Evolutionary conservation across 2,329 filamentous ascomycete species (phyloP), one percentile per base, ranked within the genome.

Genomic region (Fusarium anthophilum): DNA sequence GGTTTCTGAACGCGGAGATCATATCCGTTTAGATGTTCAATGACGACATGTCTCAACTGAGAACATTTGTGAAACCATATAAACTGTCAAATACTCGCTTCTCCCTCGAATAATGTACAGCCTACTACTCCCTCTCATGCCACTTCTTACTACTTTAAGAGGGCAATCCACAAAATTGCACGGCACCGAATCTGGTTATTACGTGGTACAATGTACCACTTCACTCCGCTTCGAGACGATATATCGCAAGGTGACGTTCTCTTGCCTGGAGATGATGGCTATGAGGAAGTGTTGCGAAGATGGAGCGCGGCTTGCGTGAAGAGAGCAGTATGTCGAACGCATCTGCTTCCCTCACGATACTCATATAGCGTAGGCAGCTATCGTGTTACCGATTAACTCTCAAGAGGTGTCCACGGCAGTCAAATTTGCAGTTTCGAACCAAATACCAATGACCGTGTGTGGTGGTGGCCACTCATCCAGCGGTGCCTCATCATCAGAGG

Each of bases 401-500:
- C 73, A 80, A 15, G 85, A 87, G 57, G 76, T 79, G 9, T 70
- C 79, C 37, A 24, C 47, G 14, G 73, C 73, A 0, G 65, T 80
- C 35, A 73, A 55, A 24, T 80, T 77, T 26, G 76, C 79, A n/a
- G 55, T 72, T 6, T 58, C 63, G 7, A 70, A 86, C 47, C 75
- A 78, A 2, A 81, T 90, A 38, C 84, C 87, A 37, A 81, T 91
- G 55, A 86, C 86, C 0, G 85, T 90, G 17, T 84, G 84, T 60
- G 86, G 88, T 9, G 89, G 89, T 17, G 87, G 87, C 0, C 89
- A 91, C 79, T 87, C 87, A 0, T 88, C 88, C 0, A 83, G 84
- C 10, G 88, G 87, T 2, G 82, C 85, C 5, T 86, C 76, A 8
- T 87, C 86, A 5, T 85, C 84, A 3, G 86, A 86, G 15, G 85